Evolutionary conservation across 2,329 filamentous ascomycete species (phyloP).

Genomic region (Colletotrichum scovillei): DNA sequence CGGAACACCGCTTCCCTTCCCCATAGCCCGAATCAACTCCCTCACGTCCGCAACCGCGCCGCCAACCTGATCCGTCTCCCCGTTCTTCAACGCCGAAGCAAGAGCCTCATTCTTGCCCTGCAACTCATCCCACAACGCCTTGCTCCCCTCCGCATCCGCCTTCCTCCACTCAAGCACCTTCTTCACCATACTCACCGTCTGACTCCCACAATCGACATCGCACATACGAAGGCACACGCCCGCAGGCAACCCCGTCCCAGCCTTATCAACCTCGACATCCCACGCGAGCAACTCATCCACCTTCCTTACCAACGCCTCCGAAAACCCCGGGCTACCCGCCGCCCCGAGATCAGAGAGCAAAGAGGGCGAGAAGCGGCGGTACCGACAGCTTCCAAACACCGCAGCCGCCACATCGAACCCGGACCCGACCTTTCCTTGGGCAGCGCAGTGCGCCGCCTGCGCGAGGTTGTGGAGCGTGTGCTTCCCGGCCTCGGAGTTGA

Average conservation of each 20-base stretch:
- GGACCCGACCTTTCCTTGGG: conserved; percentile 95
- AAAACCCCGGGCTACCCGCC: conserved; percentile 75
- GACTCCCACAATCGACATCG: conserved; percentile 92
- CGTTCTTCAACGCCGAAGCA: conserved; percentile 70
- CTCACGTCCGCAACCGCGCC: conserved; percentile 63
- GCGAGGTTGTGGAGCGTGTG: conserved; percentile 88
- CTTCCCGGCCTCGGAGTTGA: conserved; percentile 64
- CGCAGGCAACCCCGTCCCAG: conserved; percentile 75
- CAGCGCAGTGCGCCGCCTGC: conserved; percentile 93
- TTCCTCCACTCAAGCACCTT: conserved; percentile 86
- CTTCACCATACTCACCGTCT: conserved; percentile 97
- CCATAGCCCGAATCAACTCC: conserved; percentile 81
- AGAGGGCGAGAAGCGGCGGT: conserved; percentile 89
- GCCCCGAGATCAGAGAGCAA: conserved; percentile 77
- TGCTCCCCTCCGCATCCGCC: conserved; percentile 71
- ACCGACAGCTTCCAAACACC: conserved; percentile 90
- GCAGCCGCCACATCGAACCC: conserved; percentile 96
- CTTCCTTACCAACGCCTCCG: conserved; percentile 69
- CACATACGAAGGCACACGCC: conserved; percentile 89
- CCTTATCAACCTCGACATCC: conserved; percentile 83
- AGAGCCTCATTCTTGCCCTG: conserved; percentile 81
- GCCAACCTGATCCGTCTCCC: conserved; percentile 54
- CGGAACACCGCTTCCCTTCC: conserved; percentile 77
- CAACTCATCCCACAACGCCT: conserved; percentile 78
- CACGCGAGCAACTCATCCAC: conserved; percentile 75